A percentile compares a stretch with the other conserved stretches of the same genome.
phyloP scores from a whole-genome alignment of 2,329 filamentous ascomycete genomes.

The Aspergillus puulaauensis region DNA sequence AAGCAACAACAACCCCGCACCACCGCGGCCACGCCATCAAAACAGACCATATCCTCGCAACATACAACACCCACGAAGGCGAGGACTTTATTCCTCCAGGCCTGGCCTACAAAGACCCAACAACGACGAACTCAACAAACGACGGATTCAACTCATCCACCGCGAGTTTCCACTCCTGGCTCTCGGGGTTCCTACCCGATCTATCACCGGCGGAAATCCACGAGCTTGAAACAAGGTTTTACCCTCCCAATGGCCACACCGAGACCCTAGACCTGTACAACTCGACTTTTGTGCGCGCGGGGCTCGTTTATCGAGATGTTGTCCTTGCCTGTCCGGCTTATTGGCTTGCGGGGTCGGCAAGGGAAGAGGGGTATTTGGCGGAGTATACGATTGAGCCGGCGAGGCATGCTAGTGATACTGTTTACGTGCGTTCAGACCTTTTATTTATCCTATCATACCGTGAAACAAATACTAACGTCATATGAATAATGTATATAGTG shows the following conservation, averaged over 20 bases:
- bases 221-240: slow-evolving; percentile 47
- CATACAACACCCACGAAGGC: slow-evolving; percentile 64
- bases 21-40: slow-evolving; percentile 37
- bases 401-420: slow-evolving; percentile 58
- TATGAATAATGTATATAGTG: slow-evolving; percentile 41
- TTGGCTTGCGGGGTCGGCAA: slow-evolving; percentile 53
- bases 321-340: slow-evolving; percentile 61
- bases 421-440: slow-evolving; percentile 46
- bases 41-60: slow-evolving; percentile 50
- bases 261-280: slow-evolving; percentile 52
- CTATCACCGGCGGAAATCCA: slow-evolving; percentile 44
- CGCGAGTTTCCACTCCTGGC: slow-evolving; percentile 54
- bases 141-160: slow-evolving; percentile 52
- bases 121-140: slow-evolving; percentile 14
- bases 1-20: slow-evolving; percentile 37
- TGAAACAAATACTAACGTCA: neutral
- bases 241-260: slow-evolving; percentile 46
- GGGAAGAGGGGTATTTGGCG: slow-evolving; percentile 51
- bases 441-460: neutral
- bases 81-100: slow-evolving; percentile 60
- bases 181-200: slow-evolving; percentile 54
- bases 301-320: slow-evolving; percentile 58
- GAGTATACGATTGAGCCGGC: slow-evolving; percentile 62
- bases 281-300: slow-evolving; percentile 53
- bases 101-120: slow-evolving; percentile 33